These are phyloP conservation scores for Pseudognaphalium luteoalbum DNA, from an alignment of 129 eudicot genomes.

Conservation along the genomic window DNA sequence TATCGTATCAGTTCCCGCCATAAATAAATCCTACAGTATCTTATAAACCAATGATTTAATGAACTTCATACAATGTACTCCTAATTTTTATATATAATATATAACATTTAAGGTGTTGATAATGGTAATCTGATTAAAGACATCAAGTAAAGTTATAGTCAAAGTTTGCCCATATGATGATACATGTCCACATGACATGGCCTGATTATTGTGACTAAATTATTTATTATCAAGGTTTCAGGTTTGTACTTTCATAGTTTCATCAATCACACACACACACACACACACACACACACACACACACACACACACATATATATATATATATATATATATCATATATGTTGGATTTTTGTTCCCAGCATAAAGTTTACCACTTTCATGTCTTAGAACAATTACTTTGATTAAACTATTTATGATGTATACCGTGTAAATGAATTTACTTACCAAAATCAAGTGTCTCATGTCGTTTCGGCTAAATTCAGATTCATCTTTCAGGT, in stretches of 20 bases:
- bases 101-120: too few species aligned
- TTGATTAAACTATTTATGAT: neutral
- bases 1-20: conserved; percentile 41
- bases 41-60: neutral
- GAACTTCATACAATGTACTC: too few species aligned
- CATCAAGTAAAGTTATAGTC: too few species aligned
- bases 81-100: too few species aligned
- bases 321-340: too few species aligned
- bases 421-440: neutral
- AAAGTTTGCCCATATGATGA: too few species aligned
- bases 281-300: too few species aligned
- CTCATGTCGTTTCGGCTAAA: conserved; percentile 12
- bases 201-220: neutral
- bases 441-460: conserved; percentile 29
- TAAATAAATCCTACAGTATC: conserved; percentile 37
- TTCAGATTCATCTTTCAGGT: conserved; percentile 1
- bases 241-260: neutral
- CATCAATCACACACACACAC: too few species aligned
- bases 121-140: too few species aligned
- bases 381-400: neutral
- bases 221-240: neutral
- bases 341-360: too few species aligned
- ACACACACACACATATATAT: too few species aligned
- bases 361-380: neutral
- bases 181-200: too few species aligned